A percentile compares a stretch with the other conserved stretches of the same genome.
These are phyloP conservation scores for Yarrowia divulgata DNA, from an alignment of 805 yeast species.

Conservation along the genomic window DNA sequence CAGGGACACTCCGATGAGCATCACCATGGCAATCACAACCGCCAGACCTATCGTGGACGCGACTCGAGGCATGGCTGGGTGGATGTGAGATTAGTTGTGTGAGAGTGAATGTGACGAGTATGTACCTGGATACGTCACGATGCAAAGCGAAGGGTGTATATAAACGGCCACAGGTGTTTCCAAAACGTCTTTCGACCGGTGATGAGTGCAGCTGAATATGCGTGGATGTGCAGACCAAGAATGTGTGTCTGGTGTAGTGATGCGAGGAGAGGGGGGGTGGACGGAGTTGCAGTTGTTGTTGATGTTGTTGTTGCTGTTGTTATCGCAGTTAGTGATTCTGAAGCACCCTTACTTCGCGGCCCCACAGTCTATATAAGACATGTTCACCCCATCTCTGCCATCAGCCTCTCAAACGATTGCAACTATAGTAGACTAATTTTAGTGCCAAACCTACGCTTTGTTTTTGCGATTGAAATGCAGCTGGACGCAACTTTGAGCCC, in stretches of 20 bases:
- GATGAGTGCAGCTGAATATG: too few species aligned
- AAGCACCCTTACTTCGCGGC: too few species aligned
- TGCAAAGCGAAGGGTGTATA: background rate
- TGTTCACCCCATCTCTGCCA: background rate
- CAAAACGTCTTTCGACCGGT: too few species aligned
- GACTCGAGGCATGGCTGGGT: constrained; percentile 14
- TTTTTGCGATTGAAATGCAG: background rate
- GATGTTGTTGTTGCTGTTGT: too few species aligned
- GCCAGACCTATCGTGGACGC: constrained; percentile 32
- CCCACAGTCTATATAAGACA: background rate
- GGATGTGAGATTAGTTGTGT: background rate
- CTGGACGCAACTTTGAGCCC: constrained; percentile 7
- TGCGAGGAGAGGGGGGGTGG: too few species aligned
- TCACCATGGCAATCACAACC: constrained; percentile 17
- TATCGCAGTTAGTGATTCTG: too few species aligned
- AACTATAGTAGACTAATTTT: constrained; percentile 7
- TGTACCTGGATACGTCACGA: background rate
- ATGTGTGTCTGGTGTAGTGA: too few species aligned
- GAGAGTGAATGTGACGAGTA: background rate
- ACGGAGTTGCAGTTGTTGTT: too few species aligned
- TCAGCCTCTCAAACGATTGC: background rate
- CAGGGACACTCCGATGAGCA: constrained; percentile 22
- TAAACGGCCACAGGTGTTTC: background rate
- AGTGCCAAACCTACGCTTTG: constrained; percentile 12
- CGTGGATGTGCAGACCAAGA: too few species aligned